A percentile compares a stretch with the other conserved stretches of the same genome.
phyloP scores from a whole-genome alignment of 352 stramenopile genomes.

The Thraustochytrium striatum region DNA sequence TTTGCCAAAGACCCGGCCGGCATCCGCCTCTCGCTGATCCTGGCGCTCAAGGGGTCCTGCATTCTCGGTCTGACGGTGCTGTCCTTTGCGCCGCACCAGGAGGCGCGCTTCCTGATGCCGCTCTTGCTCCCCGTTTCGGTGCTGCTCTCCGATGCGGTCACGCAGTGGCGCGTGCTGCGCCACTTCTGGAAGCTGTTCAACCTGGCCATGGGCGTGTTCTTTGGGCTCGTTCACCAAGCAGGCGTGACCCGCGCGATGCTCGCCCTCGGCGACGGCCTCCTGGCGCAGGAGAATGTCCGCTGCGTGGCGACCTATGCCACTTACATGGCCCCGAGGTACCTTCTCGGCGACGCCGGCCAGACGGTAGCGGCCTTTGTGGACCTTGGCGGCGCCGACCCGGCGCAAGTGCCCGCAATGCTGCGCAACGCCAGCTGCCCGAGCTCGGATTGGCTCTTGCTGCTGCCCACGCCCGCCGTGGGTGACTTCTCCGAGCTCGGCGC shows the following conservation, averaged over 20 bases:
- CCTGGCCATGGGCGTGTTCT: constrained; percentile 7
- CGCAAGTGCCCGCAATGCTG: background rate
- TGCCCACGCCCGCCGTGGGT: background rate
- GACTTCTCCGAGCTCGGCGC: background rate
- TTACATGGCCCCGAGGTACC: constrained; percentile 37
- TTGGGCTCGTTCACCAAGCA: constrained; percentile 19
- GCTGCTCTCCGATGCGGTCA: constrained; percentile 38
- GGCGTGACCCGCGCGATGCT: constrained; percentile 4
- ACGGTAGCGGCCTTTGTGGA: background rate
- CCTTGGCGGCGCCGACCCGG: background rate
- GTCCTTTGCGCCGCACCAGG: constrained; percentile 86
- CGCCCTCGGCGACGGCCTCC: constrained; percentile 18
- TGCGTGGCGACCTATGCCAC: constrained; percentile 34
- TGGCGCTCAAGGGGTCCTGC: no score
- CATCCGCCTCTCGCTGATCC: background rate
- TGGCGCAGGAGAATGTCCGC: background rate
- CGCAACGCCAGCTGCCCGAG: background rate
- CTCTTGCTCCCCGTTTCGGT: constrained; percentile 74
- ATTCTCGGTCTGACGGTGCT: constrained; percentile 70
- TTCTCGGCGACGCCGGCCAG: background rate
- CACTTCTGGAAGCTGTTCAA: constrained; percentile 25
- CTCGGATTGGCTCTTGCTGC: constrained; percentile 19
- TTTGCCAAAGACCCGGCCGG: background rate
- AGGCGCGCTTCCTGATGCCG: constrained; percentile 82
- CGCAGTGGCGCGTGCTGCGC: background rate